A percentile compares a stretch with the other conserved stretches of the same genome.
phyloP scores from a whole-genome alignment of 208 protist species.

The Naegleria gruberi region DNA sequence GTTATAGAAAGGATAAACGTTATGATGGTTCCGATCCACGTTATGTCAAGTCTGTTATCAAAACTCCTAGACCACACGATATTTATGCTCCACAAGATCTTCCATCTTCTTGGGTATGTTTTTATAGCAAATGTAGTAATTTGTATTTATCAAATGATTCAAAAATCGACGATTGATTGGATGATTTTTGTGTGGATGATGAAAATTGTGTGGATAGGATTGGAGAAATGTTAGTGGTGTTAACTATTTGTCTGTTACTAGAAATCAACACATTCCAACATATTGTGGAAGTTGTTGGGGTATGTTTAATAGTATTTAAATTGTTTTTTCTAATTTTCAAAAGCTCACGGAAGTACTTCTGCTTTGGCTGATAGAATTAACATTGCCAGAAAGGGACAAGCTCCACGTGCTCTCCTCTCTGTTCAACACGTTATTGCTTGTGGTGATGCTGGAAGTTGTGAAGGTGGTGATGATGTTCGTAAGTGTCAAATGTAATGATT shows the following conservation, averaged over 20 bases:
- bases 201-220: no score
- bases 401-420: conserved; percentile 28
- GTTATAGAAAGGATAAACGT: not conserved
- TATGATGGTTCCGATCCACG: no score
- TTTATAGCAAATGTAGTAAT: no score
- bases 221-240: conserved; percentile 52
- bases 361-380: conserved; percentile 47
- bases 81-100: not conserved
- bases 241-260: conserved; percentile 44
- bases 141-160: no score
- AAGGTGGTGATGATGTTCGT: conserved; percentile 31
- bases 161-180: no score
- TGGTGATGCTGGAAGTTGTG: conserved; percentile 9
- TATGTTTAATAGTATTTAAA: not conserved
- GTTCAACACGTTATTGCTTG: conserved; percentile 33
- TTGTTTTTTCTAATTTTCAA: no score
- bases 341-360: conserved; percentile 29
- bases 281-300: conserved; percentile 47
- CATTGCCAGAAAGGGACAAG: conserved; percentile 36
- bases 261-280: conserved; percentile 60
- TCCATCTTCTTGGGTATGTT: not conserved
- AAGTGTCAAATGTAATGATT: no score
- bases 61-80: not conserved
- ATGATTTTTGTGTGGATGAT: no score
- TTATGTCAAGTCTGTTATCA: not conserved